Conservation (phyloP, 2,329 filamentous ascomycete genomes). For the Scytalidium sp. region DNA sequence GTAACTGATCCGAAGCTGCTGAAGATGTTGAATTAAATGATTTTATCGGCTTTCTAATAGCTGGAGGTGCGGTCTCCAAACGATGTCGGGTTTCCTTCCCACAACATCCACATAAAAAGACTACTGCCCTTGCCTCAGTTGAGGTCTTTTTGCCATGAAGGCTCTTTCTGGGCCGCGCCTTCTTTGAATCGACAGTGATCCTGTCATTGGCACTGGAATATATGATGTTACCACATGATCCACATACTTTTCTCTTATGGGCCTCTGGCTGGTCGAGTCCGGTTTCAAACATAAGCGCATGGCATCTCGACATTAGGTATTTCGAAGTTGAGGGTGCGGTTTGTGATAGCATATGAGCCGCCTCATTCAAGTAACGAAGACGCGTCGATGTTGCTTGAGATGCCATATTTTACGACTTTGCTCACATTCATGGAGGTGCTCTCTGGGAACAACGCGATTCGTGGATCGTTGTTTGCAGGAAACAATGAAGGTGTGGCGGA, state of each 20-base stretch:
- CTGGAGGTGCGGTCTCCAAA: constrained; percentile 8
- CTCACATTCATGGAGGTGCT: too few relatives aligned
- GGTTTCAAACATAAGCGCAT: constrained; percentile 46
- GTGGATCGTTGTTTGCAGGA: not conserved
- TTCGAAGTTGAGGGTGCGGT: constrained; percentile 56
- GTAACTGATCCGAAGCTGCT: not conserved
- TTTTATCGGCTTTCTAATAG: not conserved
- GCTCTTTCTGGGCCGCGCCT: constrained; percentile 4
- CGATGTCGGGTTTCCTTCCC: constrained; percentile 18
- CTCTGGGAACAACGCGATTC: too few relatives aligned
- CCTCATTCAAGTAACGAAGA: constrained; percentile 47
- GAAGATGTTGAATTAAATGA: not conserved
- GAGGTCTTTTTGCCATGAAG: constrained; percentile 2
- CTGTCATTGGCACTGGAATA: constrained; percentile 39
- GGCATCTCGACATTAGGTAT: constrained; percentile 54
- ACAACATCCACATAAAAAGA: constrained; percentile 26
- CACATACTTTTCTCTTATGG: constrained; percentile 55
- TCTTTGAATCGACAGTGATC: constrained; percentile 10
- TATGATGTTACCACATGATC: constrained; percentile 59
- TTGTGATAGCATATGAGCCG: constrained; percentile 53
- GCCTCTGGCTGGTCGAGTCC: constrained; percentile 41
- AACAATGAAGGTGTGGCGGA: not conserved
- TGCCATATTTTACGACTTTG: constrained; percentile 14
- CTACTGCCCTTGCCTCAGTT: constrained; percentile 12
- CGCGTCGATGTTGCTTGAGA: constrained; percentile 23